Evolutionary conservation across 2,329 filamentous ascomycete genomes (phyloP).

Genomic region (Colletotrichum aenigma): DNA sequence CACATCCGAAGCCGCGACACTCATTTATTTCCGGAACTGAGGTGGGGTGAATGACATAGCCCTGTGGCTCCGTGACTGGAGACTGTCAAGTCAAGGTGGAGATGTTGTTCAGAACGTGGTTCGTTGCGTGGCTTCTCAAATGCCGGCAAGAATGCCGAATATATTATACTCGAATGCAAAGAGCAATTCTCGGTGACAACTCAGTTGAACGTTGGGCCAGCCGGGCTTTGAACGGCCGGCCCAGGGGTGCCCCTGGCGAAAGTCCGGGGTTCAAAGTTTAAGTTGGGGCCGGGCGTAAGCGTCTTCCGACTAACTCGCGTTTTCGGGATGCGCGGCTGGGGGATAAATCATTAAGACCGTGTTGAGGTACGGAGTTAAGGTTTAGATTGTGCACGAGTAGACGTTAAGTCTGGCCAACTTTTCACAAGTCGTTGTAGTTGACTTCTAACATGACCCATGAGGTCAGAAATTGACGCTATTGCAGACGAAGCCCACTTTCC

Average conservation of each 20-base stretch:
- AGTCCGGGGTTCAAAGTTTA: background rate
- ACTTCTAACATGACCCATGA: too few relatives aligned
- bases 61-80: background rate
- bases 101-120: background rate
- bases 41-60: background rate
- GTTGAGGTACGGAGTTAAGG: background rate
- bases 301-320: background rate
- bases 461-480: background rate
- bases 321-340: background rate
- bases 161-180: background rate
- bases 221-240: background rate
- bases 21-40: background rate
- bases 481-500: background rate
- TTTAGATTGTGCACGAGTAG: background rate
- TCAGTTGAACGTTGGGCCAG: background rate
- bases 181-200: background rate
- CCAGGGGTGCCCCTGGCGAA: background rate
- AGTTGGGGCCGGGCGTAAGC: background rate
- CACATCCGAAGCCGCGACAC: background rate
- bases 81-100: background rate
- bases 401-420: background rate
- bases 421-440: background rate
- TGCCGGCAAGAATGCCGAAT: background rate
- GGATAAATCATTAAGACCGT: background rate
- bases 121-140: background rate